Evolutionary conservation across 2,329 filamentous ascomycete genomes (phyloP).

Genomic region (Cyphellophora attinorum): DNA sequence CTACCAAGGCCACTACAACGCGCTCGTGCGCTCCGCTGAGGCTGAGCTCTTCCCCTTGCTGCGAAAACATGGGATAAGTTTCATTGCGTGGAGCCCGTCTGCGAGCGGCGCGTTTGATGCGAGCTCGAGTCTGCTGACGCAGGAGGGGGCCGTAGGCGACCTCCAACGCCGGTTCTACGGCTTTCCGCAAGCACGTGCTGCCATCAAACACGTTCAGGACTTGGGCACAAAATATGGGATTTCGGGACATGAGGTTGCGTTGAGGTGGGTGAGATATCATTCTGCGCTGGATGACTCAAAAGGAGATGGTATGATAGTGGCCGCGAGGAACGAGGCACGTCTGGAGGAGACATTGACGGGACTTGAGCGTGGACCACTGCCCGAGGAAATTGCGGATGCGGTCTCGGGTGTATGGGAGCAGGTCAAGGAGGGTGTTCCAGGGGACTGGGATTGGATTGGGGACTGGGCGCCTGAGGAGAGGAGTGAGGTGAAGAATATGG

Average conservation of each 20-base stretch:
- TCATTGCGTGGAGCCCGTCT: constrained; percentile 21
- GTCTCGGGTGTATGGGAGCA: constrained; percentile 22
- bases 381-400: constrained; percentile 14
- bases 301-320: constrained; percentile 24
- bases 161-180: constrained; percentile 12
- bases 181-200: constrained; percentile 20
- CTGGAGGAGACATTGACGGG: constrained; percentile 21
- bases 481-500: not conserved
- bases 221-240: constrained; percentile 18
- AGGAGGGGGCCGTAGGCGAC: constrained; percentile 21
- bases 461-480: not conserved
- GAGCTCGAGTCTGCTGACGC: constrained; percentile 19
- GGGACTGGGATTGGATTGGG: constrained; percentile 13
- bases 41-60: constrained; percentile 26
- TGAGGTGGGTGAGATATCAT: constrained; percentile 28
- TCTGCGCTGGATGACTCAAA: constrained; percentile 21
- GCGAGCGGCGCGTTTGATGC: constrained; percentile 28
- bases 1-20: constrained; percentile 33
- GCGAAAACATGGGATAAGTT: constrained; percentile 22
- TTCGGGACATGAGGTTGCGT: constrained; percentile 24
- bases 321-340: constrained; percentile 24
- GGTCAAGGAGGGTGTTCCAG: constrained; percentile 20
- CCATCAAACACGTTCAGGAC: constrained; percentile 23
- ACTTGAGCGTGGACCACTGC: constrained; percentile 24
- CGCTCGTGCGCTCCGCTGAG: constrained; percentile 27